These are phyloP conservation scores for Hirsutella minnesotensis DNA, from an alignment of 2,329 filamentous ascomycete species.

Conservation along the genomic window DNA sequence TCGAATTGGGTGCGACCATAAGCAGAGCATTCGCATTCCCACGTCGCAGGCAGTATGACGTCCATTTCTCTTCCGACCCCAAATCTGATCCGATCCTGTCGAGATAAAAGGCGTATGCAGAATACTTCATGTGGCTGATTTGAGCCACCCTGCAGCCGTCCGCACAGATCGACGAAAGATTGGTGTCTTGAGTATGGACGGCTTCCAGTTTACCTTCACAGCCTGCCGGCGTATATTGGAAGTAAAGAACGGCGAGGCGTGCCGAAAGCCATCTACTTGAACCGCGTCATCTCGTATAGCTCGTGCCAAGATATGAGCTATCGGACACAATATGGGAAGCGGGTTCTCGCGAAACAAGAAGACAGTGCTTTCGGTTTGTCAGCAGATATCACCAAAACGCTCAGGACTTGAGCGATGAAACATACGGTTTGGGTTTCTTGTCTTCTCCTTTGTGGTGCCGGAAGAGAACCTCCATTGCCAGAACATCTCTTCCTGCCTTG, in stretches of 20 bases:
- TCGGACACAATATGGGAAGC: constrained; percentile 5
- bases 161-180: not conserved
- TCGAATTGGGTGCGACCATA: not conserved
- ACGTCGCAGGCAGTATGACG: not conserved
- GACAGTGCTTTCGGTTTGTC: not conserved
- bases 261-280: constrained; percentile 2
- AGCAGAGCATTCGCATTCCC: not conserved
- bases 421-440: constrained; percentile 4
- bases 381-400: not conserved
- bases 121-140: not conserved
- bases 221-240: constrained; percentile 1
- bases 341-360: too few relatives aligned
- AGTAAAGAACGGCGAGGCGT: constrained; percentile 3
- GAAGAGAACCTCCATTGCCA: constrained; percentile 5
- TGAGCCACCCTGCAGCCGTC: not conserved
- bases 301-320: constrained; percentile 4
- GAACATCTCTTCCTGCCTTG: constrained; percentile 2
- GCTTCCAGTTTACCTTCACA: constrained; percentile 4
- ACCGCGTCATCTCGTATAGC: constrained; percentile 3
- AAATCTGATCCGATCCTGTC: not conserved
- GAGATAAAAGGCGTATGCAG: not conserved
- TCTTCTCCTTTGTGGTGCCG: constrained; percentile 4
- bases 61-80: too few relatives aligned
- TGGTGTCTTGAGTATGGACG: not conserved
- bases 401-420: not conserved